Base-by-base conservation (phyloP, 192 early-diverging fungal species). In the Coemansia sp. region DNA sequence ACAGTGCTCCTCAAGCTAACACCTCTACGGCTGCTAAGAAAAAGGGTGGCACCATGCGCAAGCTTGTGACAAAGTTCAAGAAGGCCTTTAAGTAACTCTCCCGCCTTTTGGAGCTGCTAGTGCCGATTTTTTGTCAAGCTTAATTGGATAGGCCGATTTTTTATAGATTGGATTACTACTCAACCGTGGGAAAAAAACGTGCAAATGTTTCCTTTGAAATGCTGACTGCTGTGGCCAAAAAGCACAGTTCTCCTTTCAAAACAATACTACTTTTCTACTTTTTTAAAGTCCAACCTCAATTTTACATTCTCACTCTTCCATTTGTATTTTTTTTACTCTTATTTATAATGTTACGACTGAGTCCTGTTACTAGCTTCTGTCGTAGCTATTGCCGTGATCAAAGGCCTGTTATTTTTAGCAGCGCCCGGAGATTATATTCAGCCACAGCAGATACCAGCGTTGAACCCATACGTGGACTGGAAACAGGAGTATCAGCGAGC, bases 401-500 rank as follows among this genome's bases (percentile, higher is more conserved):
- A 26, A 22, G 3, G 10, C 10, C 34, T 9, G 10, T 38, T 38
- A 38, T 38, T 38, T 12, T 9, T 38, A 38, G 10, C 34, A 38
- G 34, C 1, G 1, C 14, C 2, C 31, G 10, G 56, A 31, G 7
- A 47, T 2, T 47, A 26, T 71, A 87, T 78, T 50, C 85, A 77
- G 32, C 74, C 32, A 41, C 76, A 69, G 53, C 62, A 19, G 74
- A 68, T 25, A 53, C 12, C 22, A 80, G 74, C 38, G 56, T 65
- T 8, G 85, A 84, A 49, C 92, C 95, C 1, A 85, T 92, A 0
- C 92, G 94, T 58, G 93, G 94, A 1, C 88, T 90, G 60, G 73
- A 88, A 70, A 85, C 87, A n/a, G 93, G 94, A 31, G 88, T 98
- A 27, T 85, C 84, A 10, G 82, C 86, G 56, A 94, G 93, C 21